phyloP scores from a whole-genome alignment of 2,329 filamentous ascomycete species.

The Pleurostoma richardsiae region DNA sequence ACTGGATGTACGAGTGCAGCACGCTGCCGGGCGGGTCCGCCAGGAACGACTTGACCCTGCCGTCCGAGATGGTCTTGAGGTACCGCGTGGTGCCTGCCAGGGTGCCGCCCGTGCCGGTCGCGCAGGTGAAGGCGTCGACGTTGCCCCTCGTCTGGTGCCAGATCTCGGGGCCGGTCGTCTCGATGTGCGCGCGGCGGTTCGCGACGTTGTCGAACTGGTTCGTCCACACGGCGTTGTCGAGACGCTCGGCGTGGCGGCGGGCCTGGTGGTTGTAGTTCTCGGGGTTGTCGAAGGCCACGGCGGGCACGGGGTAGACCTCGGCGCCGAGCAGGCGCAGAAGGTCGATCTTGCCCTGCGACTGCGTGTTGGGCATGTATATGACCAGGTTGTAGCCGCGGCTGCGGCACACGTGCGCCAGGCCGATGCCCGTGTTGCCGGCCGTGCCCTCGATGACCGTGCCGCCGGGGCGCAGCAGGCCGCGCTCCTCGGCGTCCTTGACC shows the following conservation, averaged over 20 bases:
- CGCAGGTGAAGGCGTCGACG: slow-evolving; percentile 91
- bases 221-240: slow-evolving; percentile 93
- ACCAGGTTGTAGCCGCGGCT: slow-evolving; percentile 89
- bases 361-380: slow-evolving; percentile 99
- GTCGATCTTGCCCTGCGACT: slow-evolving; percentile 97
- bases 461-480: slow-evolving; percentile 73
- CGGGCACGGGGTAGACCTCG: slow-evolving; percentile 92
- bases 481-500: slow-evolving; percentile 88
- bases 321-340: slow-evolving; percentile 85
- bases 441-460: slow-evolving; percentile 97
- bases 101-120: slow-evolving; percentile 89
- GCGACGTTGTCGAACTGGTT: slow-evolving; percentile 98
- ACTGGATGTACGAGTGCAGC: slow-evolving; percentile 85
- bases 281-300: slow-evolving; percentile 91
- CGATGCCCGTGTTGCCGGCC: slow-evolving; percentile 96
- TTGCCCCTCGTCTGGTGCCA: slow-evolving; percentile 86
- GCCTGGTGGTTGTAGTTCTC: slow-evolving; percentile 99
- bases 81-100: slow-evolving; percentile 85
- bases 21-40: slow-evolving; percentile 93
- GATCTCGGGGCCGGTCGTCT: slow-evolving; percentile 96
- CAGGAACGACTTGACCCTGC: slow-evolving; percentile 79
- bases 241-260: slow-evolving; percentile 74
- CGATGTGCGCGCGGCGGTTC: slow-evolving; percentile 89
- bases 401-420: slow-evolving; percentile 92
- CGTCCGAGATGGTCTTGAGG: slow-evolving; percentile 75